Percentiles rank a stretch among this genome's conserved stretches.
Evolutionary conservation across 2,329 filamentous ascomycete species (phyloP).

Genomic region (Colletotrichum musicola): DNA sequence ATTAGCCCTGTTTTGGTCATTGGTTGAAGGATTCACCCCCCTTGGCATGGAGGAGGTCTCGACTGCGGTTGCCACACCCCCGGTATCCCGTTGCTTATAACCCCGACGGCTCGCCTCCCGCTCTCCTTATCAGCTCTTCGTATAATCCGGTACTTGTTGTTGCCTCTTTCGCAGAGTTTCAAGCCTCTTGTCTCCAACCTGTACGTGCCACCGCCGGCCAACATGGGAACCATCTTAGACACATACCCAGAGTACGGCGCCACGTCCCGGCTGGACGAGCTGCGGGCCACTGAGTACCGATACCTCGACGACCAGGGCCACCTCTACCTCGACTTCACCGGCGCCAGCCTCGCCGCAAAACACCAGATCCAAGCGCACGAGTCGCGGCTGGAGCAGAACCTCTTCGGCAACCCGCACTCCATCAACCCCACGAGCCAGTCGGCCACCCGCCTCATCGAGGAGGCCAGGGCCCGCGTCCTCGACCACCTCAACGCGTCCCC

Average conservation of each 20-base stretch:
- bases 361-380: slow-evolving; percentile 49
- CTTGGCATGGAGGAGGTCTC: background rate
- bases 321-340: slow-evolving; percentile 57
- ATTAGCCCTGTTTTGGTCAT: background rate
- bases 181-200: background rate
- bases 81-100: background rate
- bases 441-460: slow-evolving; percentile 50
- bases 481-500: slow-evolving; percentile 50
- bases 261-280: slow-evolving; percentile 47
- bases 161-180: background rate
- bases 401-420: slow-evolving; percentile 57
- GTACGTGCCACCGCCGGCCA: background rate
- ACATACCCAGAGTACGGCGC: slow-evolving; percentile 50
- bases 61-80: background rate
- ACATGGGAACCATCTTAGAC: slow-evolving; percentile 35
- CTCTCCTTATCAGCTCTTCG: background rate
- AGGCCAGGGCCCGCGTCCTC: slow-evolving; percentile 48
- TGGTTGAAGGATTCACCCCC: slow-evolving; percentile 5
- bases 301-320: slow-evolving; percentile 54
- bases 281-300: slow-evolving; percentile 50
- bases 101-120: background rate
- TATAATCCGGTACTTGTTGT: background rate
- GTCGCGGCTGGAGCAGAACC: slow-evolving; percentile 44
- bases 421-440: slow-evolving; percentile 52
- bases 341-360: slow-evolving; percentile 51